phyloP scores from a whole-genome alignment of 805 yeast genomes.

The Ogataea siamensis region DNA sequence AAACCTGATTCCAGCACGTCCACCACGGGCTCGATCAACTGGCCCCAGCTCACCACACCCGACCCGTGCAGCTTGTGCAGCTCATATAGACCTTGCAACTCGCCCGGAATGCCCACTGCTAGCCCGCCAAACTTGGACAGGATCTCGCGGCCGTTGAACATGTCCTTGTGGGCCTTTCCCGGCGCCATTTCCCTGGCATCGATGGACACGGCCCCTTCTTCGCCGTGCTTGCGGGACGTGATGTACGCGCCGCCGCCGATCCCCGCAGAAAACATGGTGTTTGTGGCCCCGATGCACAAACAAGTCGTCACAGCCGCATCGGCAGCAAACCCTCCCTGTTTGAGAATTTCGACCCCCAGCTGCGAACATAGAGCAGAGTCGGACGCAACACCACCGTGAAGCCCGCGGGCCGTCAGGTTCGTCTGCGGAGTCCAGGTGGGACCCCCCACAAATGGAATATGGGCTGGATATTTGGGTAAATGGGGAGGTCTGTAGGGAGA shows the following conservation, averaged over 20 bases:
- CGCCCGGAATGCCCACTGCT: conserved; percentile 92
- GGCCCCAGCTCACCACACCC: conserved; percentile 68
- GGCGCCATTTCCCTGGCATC: conserved; percentile 95
- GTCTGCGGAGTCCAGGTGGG: conserved; percentile 45
- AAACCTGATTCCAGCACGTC: conserved; percentile 67
- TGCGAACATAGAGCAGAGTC: conserved; percentile 64
- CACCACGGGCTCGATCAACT: conserved; percentile 73
- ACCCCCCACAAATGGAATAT: conserved; percentile 29
- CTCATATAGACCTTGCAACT: conserved; percentile 74
- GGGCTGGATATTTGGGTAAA: conserved; percentile 27
- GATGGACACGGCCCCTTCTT: conserved; percentile 54
- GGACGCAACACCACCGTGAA: conserved; percentile 61
- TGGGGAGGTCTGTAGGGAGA: conserved; percentile 2
- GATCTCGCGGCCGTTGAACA: conserved; percentile 51
- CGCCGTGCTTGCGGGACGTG: conserved; percentile 40
- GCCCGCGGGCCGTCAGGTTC: conserved; percentile 40
- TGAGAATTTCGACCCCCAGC: conserved; percentile 56
- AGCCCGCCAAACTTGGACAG: conserved; percentile 75
- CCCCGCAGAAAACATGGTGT: conserved; percentile 82
- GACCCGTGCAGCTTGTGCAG: conserved; percentile 63
- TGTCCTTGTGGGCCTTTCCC: conserved; percentile 50
- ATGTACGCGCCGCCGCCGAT: conserved; percentile 95
- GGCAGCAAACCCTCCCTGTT: conserved; percentile 75
- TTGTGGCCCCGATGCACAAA: conserved; percentile 80
- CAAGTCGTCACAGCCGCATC: conserved; percentile 92